Base-by-base conservation (phyloP, 345 rosid genomes). In the Diplotaxis tenuifolia region DNA sequence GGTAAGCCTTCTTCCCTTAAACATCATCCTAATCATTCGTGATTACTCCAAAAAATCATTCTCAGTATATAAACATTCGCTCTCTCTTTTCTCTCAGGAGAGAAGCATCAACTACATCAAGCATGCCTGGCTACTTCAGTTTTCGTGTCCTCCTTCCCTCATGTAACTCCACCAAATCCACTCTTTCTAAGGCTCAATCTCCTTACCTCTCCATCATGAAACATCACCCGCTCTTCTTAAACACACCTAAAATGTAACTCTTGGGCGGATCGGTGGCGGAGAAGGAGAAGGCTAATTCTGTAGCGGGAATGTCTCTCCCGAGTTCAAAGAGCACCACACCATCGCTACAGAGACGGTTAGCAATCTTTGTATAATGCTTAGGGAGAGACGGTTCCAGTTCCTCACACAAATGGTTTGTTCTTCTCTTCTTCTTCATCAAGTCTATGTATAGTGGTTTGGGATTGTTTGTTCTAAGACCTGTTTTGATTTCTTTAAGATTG, bases 251-350 rank as follows among this genome's bases (percentile, higher is more conserved):
- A 36, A 36, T 36, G 5, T 36, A 36, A 36, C 31, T 36, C 18
- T 55, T 32, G 1, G 45, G 45, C 45, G 45, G 52, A 61, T 68
- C 71, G 57, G 50, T 68, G 56, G 22, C 63, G 34, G 47, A 58
- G 68, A 62, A 50, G 57, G n/a, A 29, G 34, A 29, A 29, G 34
- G 34, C 54, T 3, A 66, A 59, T 27, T 32, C 65, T 23, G 45
- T 12, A 59, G 10, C 22, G 8, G 62, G 57, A 74, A 90, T 92
- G 99, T 89, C 99, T 14, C 91, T 86, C 50, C 89, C 52, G 97
- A 95, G 83, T 87, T 92, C 69, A 95, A 85, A 79, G 14, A 89
- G 82, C 92, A 90, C 49, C 98, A 89, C 84, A 72, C 80, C 36
- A 78, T 78, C 21, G 98, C 91, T 29, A 73, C 45, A 36, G 96